phyloP scores from a whole-genome alignment of 1,284 basidiomycete genomes.

The Psilocybe mexicana region DNA sequence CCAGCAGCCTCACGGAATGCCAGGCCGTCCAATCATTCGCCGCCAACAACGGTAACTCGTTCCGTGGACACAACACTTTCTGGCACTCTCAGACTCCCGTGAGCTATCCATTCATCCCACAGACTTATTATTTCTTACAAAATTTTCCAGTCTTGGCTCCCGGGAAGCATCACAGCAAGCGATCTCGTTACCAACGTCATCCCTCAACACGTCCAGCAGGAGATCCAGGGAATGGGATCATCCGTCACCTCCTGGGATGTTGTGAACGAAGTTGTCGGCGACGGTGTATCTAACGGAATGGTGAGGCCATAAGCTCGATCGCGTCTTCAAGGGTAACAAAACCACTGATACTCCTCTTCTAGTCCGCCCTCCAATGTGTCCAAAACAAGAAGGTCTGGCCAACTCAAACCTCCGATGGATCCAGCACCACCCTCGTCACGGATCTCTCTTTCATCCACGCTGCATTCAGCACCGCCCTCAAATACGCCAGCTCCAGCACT shows the following conservation, averaged over 20 bases:
- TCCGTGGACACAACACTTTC: constrained; percentile 18
- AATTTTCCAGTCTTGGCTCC: constrained; percentile 15
- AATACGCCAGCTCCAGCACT: constrained; percentile 13
- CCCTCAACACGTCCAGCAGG: constrained; percentile 17
- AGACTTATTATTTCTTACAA: not conserved
- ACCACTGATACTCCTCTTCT: not conserved
- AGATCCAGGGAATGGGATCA: constrained; percentile 15
- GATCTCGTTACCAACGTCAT: constrained; percentile 17
- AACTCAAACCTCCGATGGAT: constrained; percentile 11
- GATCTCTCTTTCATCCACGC: constrained; percentile 18
- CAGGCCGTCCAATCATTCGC: constrained; percentile 12
- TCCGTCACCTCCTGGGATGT: constrained; percentile 18
- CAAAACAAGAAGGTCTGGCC: constrained; percentile 17
- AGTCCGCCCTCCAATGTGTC: constrained; percentile 17
- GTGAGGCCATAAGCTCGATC: not conserved
- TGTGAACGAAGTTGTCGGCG: constrained; percentile 16
- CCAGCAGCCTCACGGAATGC: constrained; percentile 10
- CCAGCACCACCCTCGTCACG: constrained; percentile 8
- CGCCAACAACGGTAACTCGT: constrained; percentile 6
- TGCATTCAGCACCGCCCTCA: constrained; percentile 15
- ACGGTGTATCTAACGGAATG: constrained; percentile 17
- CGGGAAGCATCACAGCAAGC: constrained; percentile 13
- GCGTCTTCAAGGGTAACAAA: no score
- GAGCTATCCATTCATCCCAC: not conserved
- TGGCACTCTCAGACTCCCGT: constrained; percentile 19